Evolutionary conservation across 805 yeast species (phyloP).

Genomic region (Hanseniaspora lindneri): DNA sequence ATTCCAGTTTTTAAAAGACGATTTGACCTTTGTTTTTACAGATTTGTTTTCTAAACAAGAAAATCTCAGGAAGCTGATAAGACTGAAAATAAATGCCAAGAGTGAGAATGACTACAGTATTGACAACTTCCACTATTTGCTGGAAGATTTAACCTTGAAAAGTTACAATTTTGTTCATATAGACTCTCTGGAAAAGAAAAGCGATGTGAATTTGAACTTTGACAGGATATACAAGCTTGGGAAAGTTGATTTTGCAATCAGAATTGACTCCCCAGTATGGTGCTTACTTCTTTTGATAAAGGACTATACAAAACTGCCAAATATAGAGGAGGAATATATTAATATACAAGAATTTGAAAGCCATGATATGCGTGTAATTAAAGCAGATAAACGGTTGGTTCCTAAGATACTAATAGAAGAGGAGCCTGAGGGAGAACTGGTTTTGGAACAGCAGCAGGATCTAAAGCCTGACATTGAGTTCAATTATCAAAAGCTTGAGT

Average conservation of each 20-base stretch:
- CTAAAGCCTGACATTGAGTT: slow-evolving; percentile 2
- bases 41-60: not conserved
- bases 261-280: slow-evolving; percentile 3
- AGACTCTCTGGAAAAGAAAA: not conserved
- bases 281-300: not conserved
- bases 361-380: not conserved
- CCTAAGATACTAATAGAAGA: slow-evolving; percentile 8
- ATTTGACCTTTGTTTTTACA: slow-evolving; percentile 1
- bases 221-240: slow-evolving; percentile 1
- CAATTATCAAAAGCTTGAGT: not conserved
- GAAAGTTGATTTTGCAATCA: not conserved
- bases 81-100: not conserved
- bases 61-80: not conserved
- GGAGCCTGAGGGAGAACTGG: not conserved
- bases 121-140: not conserved
- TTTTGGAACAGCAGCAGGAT: not conserved
- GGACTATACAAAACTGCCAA: not conserved
- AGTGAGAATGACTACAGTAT: no score
- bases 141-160: not conserved
- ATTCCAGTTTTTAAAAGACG: not conserved
- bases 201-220: not conserved
- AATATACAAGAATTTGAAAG: not conserved
- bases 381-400: not conserved
- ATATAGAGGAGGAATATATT: not conserved
- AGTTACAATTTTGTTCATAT: not conserved